These are phyloP conservation scores for Botryosphaeria dothidea DNA, from an alignment of 2,329 filamentous ascomycete genomes.

Conservation along the genomic window DNA sequence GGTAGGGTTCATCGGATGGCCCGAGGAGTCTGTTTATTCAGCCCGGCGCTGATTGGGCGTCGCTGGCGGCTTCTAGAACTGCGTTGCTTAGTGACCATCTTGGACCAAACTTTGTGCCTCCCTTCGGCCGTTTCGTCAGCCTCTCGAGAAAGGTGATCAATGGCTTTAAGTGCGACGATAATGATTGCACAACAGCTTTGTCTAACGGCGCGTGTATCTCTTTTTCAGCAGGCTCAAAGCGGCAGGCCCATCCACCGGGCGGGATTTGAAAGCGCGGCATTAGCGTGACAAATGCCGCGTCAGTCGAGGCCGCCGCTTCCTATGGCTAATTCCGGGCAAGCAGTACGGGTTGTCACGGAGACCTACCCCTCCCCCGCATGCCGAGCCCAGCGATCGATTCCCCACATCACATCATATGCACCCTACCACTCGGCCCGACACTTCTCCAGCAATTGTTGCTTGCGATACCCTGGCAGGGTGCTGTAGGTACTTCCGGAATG, in stretches of 20 bases:
- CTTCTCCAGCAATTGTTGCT: background rate
- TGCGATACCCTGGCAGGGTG: too few relatives aligned
- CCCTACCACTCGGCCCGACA: background rate
- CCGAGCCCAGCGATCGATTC: background rate
- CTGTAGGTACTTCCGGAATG: too few relatives aligned
- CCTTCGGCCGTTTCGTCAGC: background rate
- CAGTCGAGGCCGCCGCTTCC: background rate
- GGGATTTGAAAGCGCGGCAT: background rate
- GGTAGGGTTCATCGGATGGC: background rate
- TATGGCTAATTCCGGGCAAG: background rate
- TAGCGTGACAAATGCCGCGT: background rate
- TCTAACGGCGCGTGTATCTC: too few relatives aligned
- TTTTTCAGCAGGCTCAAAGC: too few relatives aligned
- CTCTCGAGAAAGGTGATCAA: background rate
- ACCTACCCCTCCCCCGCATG: background rate
- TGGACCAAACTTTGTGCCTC: background rate
- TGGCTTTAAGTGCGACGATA: too few relatives aligned
- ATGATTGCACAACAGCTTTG: too few relatives aligned
- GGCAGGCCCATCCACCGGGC: too few relatives aligned
- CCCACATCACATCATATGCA: background rate
- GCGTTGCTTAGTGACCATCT: background rate
- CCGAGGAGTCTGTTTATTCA: constrained; percentile 2
- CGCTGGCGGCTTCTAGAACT: background rate
- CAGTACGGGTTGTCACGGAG: background rate
- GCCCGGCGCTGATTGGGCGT: background rate